A percentile compares a stretch with the other conserved stretches of the same genome.
phyloP scores from a whole-genome alignment of 257 asterid genomes.

The Nicotiana benthamiana region DNA sequence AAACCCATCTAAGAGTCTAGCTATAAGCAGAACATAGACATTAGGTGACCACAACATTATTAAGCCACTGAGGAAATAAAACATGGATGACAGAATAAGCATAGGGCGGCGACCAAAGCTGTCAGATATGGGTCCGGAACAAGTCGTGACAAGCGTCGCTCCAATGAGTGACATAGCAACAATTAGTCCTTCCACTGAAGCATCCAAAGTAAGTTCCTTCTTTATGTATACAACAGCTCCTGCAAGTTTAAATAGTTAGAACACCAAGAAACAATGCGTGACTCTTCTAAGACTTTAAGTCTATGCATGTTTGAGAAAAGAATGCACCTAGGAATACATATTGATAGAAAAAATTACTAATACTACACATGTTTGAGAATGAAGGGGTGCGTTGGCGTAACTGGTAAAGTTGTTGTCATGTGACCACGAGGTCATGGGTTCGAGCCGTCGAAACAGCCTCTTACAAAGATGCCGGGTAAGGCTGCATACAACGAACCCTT shows the following conservation, averaged over 20 bases:
- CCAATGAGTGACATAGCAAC: constrained; percentile 86
- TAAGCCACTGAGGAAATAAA: constrained; percentile 64
- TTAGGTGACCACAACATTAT: constrained; percentile 86
- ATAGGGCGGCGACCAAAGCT: constrained; percentile 65
- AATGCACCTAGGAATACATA: neutral
- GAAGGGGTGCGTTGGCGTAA: too few relatives aligned
- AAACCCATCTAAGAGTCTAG: constrained; percentile 70
- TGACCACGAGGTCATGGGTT: too few relatives aligned
- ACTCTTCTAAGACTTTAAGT: neutral
- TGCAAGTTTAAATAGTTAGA: constrained; percentile 9
- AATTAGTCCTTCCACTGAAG: constrained; percentile 60
- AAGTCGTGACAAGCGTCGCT: constrained; percentile 63
- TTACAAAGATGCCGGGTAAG: too few relatives aligned
- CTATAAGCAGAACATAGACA: constrained; percentile 57
- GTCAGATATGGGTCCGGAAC: constrained; percentile 72
- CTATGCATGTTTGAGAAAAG: neutral
- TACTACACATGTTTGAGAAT: too few relatives aligned
- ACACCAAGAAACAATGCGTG: neutral
- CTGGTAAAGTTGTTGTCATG: too few relatives aligned
- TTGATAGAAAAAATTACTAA: neutral
- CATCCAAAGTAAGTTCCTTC: constrained; percentile 37
- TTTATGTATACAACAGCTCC: constrained; percentile 75
- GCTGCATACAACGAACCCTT: too few relatives aligned
- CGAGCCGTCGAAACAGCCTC: too few relatives aligned
- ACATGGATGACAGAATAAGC: constrained; percentile 64